Evolutionary conservation across 2,329 filamentous ascomycete genomes (phyloP).

Genomic region (Colletotrichum sp.): DNA sequence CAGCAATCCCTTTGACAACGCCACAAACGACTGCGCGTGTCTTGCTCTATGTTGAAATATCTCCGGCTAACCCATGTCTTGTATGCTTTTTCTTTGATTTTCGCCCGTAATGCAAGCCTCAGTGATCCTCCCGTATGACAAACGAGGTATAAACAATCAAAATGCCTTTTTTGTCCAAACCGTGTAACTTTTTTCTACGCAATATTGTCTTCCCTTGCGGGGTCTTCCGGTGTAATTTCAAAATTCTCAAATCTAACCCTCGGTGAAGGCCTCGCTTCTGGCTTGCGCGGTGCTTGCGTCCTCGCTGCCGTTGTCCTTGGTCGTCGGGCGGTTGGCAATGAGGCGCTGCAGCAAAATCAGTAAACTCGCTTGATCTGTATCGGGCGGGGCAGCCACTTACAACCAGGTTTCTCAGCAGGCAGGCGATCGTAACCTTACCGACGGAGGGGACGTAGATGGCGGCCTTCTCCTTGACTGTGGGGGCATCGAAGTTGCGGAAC

Average conservation of each 20-base stretch:
- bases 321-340: slow-evolving; percentile 53
- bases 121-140: not conserved
- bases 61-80: slow-evolving; percentile 1
- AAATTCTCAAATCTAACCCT: slow-evolving; percentile 31
- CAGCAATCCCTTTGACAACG: not conserved
- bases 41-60: slow-evolving; percentile 3
- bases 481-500: slow-evolving; percentile 87
- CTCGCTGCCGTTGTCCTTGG: slow-evolving; percentile 37
- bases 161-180: not conserved
- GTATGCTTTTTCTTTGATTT: slow-evolving; percentile 12
- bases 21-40: not conserved
- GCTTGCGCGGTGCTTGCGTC: slow-evolving; percentile 33
- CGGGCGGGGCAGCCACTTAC: slow-evolving; percentile 54
- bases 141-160: slow-evolving; percentile 3
- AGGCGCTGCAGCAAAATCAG: slow-evolving; percentile 44
- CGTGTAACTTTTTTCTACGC: not conserved
- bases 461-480: slow-evolving; percentile 91
- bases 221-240: not conserved
- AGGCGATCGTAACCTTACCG: slow-evolving; percentile 95
- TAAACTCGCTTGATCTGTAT: not conserved
- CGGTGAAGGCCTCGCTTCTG: slow-evolving; percentile 45
- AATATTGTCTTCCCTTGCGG: not conserved
- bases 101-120: not conserved
- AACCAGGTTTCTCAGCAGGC: slow-evolving; percentile 86
- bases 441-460: slow-evolving; percentile 97